Base-by-base conservation (phyloP, 257 asterid genomes). In the Rhazya stricta region DNA sequence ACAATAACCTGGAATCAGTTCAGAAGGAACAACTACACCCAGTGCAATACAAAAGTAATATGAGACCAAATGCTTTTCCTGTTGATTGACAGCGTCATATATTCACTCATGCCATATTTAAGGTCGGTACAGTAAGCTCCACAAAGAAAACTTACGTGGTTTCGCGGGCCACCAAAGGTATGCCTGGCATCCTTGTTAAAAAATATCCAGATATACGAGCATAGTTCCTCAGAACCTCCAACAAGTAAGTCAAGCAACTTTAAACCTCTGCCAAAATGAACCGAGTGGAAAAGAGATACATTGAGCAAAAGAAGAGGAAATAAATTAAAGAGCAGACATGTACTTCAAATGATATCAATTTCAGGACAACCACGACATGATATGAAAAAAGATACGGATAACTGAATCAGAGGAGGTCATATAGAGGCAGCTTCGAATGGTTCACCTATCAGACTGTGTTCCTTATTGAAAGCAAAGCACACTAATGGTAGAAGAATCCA, bases 101-200 rank as follows among this genome's bases (percentile, higher is more conserved):
- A 56, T 27, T 15, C 5, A 50, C 4, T 45, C 0, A 16, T 71
- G 9, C 45, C 27, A 45, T 32, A 68, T 18, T 34, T n/a, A 36
- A 10, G 39, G 32, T 25, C 9, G 11, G 18, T 29, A 58, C 53
- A 58, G 39, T 32, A 48, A 45, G 48, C 29, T 34, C 65, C 57
- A 12, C 66, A 65, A 68, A 53, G 69, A 80, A 77, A 77, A 80
- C 97, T 83, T 85, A 91, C 97, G 89, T 84, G 81, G 94, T 85
- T 87, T 89, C 96, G 81, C 94, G 93, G 62, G 91, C 89, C 79
- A 89, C 96, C 74, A 92, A 90, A 78, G 96, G 98, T 83, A 92
- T 89, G 84, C 97, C 97, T 53, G 97, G 96, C 96, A 91, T 91
- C 88, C 96, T 89, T 79, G 71, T 84, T 82, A 86, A 13, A 82